Percentiles rank a stretch among this genome's conserved stretches.
Conservation (phyloP, 2,329 filamentous ascomycete species). For the Chalaropsis thielavioides region DNA sequence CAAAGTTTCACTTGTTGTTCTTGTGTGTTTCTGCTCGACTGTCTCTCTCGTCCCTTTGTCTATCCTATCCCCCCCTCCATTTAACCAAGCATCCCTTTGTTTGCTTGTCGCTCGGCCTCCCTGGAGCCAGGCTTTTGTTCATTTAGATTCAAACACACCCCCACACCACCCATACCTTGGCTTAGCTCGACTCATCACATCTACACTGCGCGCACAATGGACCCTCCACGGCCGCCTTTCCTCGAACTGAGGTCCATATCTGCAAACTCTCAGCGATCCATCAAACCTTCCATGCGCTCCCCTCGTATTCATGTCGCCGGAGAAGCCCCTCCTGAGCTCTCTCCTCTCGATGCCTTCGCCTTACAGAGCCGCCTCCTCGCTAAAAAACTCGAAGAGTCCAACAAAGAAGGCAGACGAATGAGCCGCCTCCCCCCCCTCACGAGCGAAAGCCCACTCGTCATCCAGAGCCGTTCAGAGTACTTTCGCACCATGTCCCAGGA, state of each 20-base stretch:
- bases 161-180: not conserved
- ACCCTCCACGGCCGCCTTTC: conserved; percentile 38
- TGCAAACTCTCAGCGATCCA: conserved; percentile 32
- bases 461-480: conserved; percentile 63
- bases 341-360: conserved; percentile 88
- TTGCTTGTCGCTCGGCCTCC: not conserved
- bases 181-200: not conserved
- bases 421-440: conserved; percentile 75
- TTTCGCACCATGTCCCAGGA: conserved; percentile 62
- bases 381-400: conserved; percentile 68
- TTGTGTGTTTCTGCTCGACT: conserved; percentile 4
- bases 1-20: conserved; percentile 2
- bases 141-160: not conserved
- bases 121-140: not conserved
- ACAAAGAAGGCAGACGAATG: conserved; percentile 59
- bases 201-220: conserved; percentile 28
- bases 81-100: not conserved
- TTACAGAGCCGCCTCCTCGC: conserved; percentile 79
- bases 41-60: conserved; percentile 7
- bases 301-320: conserved; percentile 64
- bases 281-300: conserved; percentile 45
- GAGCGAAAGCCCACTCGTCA: conserved; percentile 63
- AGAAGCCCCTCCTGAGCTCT: conserved; percentile 75
- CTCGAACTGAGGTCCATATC: conserved; percentile 47
- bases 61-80: not conserved